These are phyloP conservation scores for Quercus tomentella DNA, from an alignment of 331 rosid genomes.

Conservation along the genomic window DNA sequence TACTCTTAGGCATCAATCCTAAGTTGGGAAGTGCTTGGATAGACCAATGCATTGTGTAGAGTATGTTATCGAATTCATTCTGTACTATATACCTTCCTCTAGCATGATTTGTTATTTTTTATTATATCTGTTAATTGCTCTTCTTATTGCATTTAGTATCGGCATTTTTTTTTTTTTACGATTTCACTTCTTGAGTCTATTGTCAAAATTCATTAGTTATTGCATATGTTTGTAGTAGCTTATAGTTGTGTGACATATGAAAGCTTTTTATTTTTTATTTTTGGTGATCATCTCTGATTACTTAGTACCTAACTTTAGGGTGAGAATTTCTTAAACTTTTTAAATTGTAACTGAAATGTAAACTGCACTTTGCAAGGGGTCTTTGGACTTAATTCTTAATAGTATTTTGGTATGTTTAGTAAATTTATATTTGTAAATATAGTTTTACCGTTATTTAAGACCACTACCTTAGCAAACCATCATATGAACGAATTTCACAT, in stretches of 20 bases:
- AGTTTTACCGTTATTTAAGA: not conserved
- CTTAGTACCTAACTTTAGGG: constrained; percentile 7
- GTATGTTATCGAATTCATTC: not conserved
- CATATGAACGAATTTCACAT: not conserved
- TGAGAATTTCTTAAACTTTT: not conserved
- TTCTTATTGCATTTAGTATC: not conserved
- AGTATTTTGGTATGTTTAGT: not conserved
- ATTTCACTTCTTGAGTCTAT: not conserved
- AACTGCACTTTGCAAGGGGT: constrained; percentile 13
- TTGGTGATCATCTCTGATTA: not conserved
- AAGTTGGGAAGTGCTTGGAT: not conserved
- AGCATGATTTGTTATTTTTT: not conserved
- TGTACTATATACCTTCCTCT: not conserved
- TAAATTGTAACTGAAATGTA: constrained; percentile 16
- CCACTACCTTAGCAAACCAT: not conserved
- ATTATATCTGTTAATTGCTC: not conserved
- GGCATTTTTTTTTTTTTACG: not conserved
- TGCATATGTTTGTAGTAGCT: not conserved
- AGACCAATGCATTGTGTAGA: not conserved
- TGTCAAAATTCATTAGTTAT: not conserved
- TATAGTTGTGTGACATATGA: not conserved
- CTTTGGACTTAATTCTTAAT: not conserved
- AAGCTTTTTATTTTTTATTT: not conserved
- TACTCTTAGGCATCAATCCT: not conserved
- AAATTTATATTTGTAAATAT: not conserved